Evolutionary conservation across 2,329 filamentous ascomycete genomes (phyloP).

Genomic region (Alternaria tenuissima): DNA sequence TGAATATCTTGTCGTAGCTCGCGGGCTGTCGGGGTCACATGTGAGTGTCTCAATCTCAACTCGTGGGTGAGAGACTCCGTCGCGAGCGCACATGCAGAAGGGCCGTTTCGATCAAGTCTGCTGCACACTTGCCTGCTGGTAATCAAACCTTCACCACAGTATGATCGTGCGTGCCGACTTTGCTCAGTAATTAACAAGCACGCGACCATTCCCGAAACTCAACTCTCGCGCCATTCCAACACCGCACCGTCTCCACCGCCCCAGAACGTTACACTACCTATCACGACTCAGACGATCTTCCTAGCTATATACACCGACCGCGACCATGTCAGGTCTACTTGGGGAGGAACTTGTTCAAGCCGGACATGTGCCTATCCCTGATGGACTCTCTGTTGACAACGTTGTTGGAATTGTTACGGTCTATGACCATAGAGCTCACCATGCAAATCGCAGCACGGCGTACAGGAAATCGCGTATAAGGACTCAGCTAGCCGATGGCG

Average conservation of each 20-base stretch:
- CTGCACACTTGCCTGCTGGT: not conserved
- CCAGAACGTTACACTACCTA: not conserved
- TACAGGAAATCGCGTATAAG: not conserved
- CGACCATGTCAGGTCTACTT: constrained; percentile 1
- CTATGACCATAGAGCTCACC: constrained; percentile 12
- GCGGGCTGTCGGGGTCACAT: not conserved
- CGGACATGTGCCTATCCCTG: constrained; percentile 15
- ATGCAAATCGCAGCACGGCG: constrained; percentile 13
- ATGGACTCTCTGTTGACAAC: constrained; percentile 4
- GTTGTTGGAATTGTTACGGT: constrained; percentile 24
- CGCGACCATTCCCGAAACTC: not conserved
- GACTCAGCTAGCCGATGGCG: not conserved
- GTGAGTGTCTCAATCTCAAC: not conserved
- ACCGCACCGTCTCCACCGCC: not conserved
- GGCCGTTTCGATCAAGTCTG: not conserved
- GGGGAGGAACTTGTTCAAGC: not conserved
- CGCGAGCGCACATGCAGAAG: not conserved
- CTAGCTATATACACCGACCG: not conserved
- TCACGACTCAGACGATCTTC: not conserved
- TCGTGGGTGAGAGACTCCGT: not conserved
- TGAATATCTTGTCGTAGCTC: not conserved
- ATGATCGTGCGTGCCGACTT: not conserved
- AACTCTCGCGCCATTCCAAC: not conserved
- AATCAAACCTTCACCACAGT: not conserved
- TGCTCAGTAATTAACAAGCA: not conserved